Evolutionary conservation across 106 monocot genomes (phyloP).

Genomic region (Phalaenopsis aphrodite): DNA sequence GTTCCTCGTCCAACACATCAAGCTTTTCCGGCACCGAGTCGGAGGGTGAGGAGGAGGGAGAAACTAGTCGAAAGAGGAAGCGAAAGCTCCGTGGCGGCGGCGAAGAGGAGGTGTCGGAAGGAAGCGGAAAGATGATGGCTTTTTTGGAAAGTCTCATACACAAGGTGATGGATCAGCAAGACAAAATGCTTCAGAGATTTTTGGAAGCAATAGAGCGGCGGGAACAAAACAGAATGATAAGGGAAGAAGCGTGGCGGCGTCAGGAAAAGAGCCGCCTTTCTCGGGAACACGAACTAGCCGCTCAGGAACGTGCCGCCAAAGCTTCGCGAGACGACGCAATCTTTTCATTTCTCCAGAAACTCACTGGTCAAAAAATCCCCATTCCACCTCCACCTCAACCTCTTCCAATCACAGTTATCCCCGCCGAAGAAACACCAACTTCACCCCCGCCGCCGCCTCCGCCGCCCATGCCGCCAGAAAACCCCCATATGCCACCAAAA

Average conservation of each 20-base stretch:
- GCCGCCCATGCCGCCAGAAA: not conserved
- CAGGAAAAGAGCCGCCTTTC: constrained; percentile 60
- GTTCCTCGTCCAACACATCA: constrained; percentile 36
- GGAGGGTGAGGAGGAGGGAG: constrained; percentile 21
- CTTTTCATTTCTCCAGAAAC: constrained; percentile 56
- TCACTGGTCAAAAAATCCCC: constrained; percentile 35
- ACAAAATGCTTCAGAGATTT: constrained; percentile 63
- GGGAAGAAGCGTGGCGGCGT: constrained; percentile 80
- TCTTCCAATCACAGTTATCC: not conserved
- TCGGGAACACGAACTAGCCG: constrained; percentile 52
- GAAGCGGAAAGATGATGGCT: constrained; percentile 37
- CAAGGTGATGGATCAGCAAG: constrained; percentile 72
- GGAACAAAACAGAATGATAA: constrained; percentile 52
- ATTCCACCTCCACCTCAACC: constrained; percentile 6
- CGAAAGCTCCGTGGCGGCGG: not conserved
- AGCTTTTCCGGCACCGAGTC: constrained; percentile 22
- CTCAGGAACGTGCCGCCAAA: constrained; percentile 51
- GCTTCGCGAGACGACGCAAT: constrained; percentile 55
- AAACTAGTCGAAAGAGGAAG: constrained; percentile 16
- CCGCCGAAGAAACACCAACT: not conserved
- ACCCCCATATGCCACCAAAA: not conserved
- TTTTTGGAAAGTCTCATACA: constrained; percentile 68
- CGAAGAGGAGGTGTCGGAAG: constrained; percentile 1
- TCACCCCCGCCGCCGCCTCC: not conserved
- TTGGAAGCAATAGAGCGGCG: constrained; percentile 66